Conservation (phyloP, 148 eudicot genomes). For the Heliamphora exappendiculata region DNA sequence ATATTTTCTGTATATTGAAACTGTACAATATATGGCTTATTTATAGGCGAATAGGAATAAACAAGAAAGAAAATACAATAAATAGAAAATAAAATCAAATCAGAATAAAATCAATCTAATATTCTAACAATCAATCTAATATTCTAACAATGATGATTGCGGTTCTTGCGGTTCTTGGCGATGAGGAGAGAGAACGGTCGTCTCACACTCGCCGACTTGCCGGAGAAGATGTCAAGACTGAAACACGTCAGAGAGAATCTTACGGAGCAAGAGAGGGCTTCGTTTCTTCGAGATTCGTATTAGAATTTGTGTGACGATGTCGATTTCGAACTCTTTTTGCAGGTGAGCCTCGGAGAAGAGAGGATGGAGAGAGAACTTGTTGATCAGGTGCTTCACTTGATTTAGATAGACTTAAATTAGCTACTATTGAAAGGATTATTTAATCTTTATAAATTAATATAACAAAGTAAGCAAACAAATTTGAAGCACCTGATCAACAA, state of each 20-base stretch:
- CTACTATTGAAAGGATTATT: background rate
- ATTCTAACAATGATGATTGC: background rate
- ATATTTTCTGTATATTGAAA: too few relatives aligned
- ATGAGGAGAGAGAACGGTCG: slow-evolving; percentile 89
- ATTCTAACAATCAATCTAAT: too few relatives aligned
- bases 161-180: slow-evolving; percentile 51
- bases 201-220: slow-evolving; percentile 69
- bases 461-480: background rate
- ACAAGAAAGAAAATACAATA: too few relatives aligned
- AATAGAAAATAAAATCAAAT: too few relatives aligned
- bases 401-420: background rate
- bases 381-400: background rate
- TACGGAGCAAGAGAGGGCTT: slow-evolving; percentile 71
- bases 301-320: slow-evolving; percentile 59
- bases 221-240: slow-evolving; percentile 74
- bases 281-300: slow-evolving; percentile 57
- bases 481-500: background rate
- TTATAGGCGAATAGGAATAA: too few relatives aligned
- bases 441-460: background rate
- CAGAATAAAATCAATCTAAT: too few relatives aligned
- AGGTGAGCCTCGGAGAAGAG: slow-evolving; percentile 37
- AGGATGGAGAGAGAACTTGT: too few relatives aligned
- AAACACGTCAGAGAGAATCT: slow-evolving; percentile 85
- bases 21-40: too few relatives aligned
- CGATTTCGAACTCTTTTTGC: slow-evolving; percentile 92